These are phyloP conservation scores for Plasmodium reichenowi DNA, from an alignment of 169 alveolate genomes.

Conservation along the genomic window DNA sequence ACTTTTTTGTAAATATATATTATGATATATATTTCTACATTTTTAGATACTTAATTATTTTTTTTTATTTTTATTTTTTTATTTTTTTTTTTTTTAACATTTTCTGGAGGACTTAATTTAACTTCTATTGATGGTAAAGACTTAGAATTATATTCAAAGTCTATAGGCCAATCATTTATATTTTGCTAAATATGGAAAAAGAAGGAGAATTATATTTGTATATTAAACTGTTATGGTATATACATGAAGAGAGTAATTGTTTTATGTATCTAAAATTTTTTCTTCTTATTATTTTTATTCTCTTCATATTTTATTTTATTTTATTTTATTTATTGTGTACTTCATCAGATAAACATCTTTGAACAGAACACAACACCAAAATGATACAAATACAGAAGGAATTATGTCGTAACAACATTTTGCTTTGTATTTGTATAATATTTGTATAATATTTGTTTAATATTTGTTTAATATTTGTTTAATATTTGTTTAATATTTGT, in stretches of 20 bases:
- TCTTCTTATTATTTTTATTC: constrained; percentile 4
- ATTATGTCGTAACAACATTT: constrained; percentile 49
- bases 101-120: constrained; percentile 86
- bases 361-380: constrained; percentile 34
- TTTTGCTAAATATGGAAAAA: constrained; percentile 21
- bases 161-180: constrained; percentile 46
- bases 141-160: constrained; percentile 76
- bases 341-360: constrained; percentile 36
- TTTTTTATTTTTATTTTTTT: not conserved
- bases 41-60: not conserved
- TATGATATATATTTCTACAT: not conserved
- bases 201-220: not conserved
- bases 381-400: constrained; percentile 34
- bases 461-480: too few species aligned
- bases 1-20: not conserved
- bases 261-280: not conserved
- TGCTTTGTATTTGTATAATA: not conserved
- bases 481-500: too few species aligned
- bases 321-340: constrained; percentile 6
- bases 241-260: too few species aligned
- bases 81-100: constrained; percentile 73
- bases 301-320: not conserved
- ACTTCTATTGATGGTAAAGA: constrained; percentile 87
- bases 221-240: too few species aligned
- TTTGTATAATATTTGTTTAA: too few species aligned